Conservation (phyloP, 352 stramenopile genomes). For the Phytophthora multivora region DNA sequence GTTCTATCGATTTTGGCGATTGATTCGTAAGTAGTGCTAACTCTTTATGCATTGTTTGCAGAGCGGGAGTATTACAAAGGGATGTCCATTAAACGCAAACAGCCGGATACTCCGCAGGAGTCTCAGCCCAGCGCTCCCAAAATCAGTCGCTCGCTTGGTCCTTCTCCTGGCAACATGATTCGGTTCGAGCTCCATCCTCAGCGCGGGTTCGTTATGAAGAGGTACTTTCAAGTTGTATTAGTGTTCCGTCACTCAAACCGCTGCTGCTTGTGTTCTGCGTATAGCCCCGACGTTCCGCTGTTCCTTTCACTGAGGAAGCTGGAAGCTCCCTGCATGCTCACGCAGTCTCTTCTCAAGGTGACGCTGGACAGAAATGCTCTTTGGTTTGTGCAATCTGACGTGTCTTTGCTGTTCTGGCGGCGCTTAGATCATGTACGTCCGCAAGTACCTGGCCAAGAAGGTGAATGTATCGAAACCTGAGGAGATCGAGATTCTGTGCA, state of each 20-base stretch:
- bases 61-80: conserved; percentile 47
- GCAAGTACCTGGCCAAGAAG: conserved; percentile 68
- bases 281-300: conserved; percentile 44
- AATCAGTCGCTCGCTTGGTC: conserved; percentile 24
- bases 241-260: not conserved
- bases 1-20: conserved; percentile 21
- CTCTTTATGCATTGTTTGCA: conserved; percentile 12
- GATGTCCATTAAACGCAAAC: conserved; percentile 68
- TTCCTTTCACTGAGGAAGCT: conserved; percentile 43
- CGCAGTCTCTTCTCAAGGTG: conserved; percentile 54
- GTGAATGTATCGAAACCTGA: conserved; percentile 40
- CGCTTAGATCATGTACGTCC: conserved; percentile 55
- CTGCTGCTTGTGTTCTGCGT: not conserved
- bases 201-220: conserved; percentile 31
- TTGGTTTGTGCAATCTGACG: not conserved
- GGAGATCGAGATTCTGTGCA: conserved; percentile 67
- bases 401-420: not conserved
- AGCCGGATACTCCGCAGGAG: conserved; percentile 11
- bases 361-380: not conserved
- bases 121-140: conserved; percentile 12
- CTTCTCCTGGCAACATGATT: conserved; percentile 43
- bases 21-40: not conserved
- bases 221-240: not conserved
- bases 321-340: conserved; percentile 42
- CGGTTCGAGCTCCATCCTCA: conserved; percentile 56